A percentile compares a stretch with the other conserved stretches of the same genome.
Conservation (phyloP, 345 rosid genomes). For the Linum trigynum region DNA sequence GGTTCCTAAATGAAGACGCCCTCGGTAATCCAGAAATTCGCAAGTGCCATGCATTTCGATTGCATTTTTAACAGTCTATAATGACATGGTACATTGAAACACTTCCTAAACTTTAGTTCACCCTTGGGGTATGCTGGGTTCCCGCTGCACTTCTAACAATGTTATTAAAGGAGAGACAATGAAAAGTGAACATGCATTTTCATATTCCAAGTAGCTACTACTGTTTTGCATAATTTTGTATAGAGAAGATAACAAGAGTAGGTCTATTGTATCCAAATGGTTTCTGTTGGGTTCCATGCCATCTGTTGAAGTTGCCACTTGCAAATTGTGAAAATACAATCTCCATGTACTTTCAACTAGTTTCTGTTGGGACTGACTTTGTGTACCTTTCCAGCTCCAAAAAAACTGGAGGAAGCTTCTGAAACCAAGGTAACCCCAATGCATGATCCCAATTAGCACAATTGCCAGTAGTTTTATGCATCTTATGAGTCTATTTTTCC, state of each 20-base stretch:
- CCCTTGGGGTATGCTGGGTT: background rate
- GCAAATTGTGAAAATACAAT: background rate
- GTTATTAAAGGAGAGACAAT: background rate
- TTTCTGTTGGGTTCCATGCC: background rate
- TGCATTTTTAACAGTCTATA: background rate
- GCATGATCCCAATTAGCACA: conserved; percentile 11
- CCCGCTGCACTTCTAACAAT: background rate
- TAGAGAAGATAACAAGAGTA: background rate
- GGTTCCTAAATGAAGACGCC: background rate
- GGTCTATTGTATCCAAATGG: background rate
- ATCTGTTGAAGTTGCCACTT: no score
- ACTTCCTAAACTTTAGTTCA: background rate
- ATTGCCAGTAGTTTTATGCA: background rate
- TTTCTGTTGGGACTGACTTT: conserved; percentile 6
- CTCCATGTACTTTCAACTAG: background rate
- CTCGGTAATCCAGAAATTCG: background rate
- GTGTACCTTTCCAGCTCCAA: conserved; percentile 32
- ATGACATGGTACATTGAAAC: no score
- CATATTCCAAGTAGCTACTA: background rate
- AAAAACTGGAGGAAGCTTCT: conserved; percentile 29
- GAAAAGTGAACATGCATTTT: background rate
- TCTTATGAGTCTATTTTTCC: conserved; percentile 6
- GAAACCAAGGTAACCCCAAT: conserved; percentile 41
- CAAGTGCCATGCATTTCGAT: background rate
- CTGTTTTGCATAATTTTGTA: no score